Evolutionary conservation across 768 basidiomycete genomes (phyloP), one percentile per base, ranked within the genome.

Genomic region (Kwoniella shandongensis): DNA sequence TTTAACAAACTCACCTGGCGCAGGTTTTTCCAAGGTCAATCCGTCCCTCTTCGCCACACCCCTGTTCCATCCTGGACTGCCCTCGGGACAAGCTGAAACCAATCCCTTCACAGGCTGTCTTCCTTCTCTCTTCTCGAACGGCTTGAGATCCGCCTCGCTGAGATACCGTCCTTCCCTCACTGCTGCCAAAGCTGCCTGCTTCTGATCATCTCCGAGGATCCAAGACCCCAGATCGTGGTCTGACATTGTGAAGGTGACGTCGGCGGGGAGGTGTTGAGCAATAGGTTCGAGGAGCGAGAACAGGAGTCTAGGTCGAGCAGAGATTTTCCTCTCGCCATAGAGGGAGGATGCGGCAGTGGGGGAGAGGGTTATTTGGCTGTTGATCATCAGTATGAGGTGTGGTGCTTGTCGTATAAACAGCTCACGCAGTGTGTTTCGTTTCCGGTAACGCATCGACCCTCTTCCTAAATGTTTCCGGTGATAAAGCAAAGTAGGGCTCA

Each of bases 401-500:
- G 12, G 13, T 35, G 4, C 15, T 51, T 11, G 42, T 30, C 32
- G 29, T 8, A 10, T 40, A 12, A 26, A 30, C 3, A 26, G 44
- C 66, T 62, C 39, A 71, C 71, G 69, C 71, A 27, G 70, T 66
- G 52, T 68, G 63, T 18, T 56, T 49, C 10, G 62, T 60, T 35
- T 44, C 57, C 23, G 51, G 58, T 15, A 70, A 50, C 3, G 46
- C 62, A 15, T 63, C 40, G 15, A 60, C 72, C 18, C 74, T 57
- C 13, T 63, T 52, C 20, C 57, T 54, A 54, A 76, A 69, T 26
- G 62, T 50, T 51, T 80, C 81, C 0, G 88, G 86, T 3, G 82
- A 80, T 20, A 96, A 68, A 5, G 81, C 77, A 84, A 88, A 90
- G 76, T 91, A 97, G 1, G 93, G 92, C 29, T 81, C 84, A 51